phyloP scores from a whole-genome alignment of 176 grass and related monocot genomes.

The Ensete glaucum region DNA sequence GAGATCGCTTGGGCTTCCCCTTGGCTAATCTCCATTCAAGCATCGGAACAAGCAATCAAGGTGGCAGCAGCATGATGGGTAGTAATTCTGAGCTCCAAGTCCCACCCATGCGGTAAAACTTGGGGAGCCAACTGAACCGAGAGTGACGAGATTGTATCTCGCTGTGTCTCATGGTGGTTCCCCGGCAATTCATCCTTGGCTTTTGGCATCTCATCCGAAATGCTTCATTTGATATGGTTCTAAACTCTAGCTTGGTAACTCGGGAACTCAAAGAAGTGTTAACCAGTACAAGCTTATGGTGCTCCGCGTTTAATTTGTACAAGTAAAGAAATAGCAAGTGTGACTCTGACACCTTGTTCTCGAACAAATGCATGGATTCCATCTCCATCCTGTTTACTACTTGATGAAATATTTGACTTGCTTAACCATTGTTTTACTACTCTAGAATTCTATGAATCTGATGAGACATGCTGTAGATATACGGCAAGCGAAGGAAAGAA shows the following conservation, averaged over 20 bases:
- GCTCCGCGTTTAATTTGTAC: no score
- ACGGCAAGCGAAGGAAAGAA: no score
- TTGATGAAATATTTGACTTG: no score
- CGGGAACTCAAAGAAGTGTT: no score
- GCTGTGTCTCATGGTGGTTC: conserved; percentile 12
- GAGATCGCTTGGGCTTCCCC: conserved; percentile 33
- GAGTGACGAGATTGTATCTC: neutral
- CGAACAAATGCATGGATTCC: no score
- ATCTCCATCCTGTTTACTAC: no score
- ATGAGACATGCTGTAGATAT: no score
- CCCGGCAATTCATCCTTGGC: conserved; percentile 99
- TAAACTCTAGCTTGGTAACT: neutral
- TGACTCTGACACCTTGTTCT: no score
- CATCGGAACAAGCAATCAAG: conserved; percentile 5
- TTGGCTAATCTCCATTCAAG: conserved; percentile 23
- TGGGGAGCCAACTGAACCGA: neutral
- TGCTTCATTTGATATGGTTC: neutral
- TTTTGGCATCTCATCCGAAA: conserved; percentile 25
- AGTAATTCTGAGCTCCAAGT: neutral
- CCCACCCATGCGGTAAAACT: conserved; percentile 4
- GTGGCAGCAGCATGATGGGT: conserved; percentile 20
- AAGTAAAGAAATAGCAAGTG: no score
- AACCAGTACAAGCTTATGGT: no score
- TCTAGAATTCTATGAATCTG: no score
- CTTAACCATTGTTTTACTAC: no score